These are phyloP conservation scores for Globisporangium spiculum DNA, from an alignment of 352 stramenopile species.

Conservation along the genomic window DNA sequence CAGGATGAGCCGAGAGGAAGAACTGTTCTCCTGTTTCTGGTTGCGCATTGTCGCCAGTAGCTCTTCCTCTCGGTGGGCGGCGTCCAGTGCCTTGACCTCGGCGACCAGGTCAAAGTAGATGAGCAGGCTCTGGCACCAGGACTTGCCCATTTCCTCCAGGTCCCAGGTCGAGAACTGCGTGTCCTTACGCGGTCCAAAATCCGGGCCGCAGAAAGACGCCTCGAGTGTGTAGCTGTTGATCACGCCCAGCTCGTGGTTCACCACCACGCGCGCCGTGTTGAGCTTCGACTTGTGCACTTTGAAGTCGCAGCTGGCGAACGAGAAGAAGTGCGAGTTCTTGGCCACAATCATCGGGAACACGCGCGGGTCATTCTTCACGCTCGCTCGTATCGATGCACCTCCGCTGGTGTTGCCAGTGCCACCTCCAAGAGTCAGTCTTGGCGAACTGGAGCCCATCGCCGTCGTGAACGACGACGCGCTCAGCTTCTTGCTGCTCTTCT, in stretches of 20 bases:
- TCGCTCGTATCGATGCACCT: conserved; percentile 2
- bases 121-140: conserved; percentile 73
- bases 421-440: background rate
- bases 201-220: conserved; percentile 85
- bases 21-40: background rate
- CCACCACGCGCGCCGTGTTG: conserved; percentile 87
- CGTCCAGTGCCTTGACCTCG: conserved; percentile 43
- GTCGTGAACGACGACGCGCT: background rate
- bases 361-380: conserved; percentile 56
- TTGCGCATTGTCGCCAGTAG: background rate
- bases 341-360: conserved; percentile 83
- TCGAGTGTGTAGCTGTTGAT: conserved; percentile 89
- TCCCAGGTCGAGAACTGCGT: conserved; percentile 78
- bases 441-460: background rate
- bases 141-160: conserved; percentile 69
- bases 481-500: conserved; percentile 25
- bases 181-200: conserved; percentile 64
- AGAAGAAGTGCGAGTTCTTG: conserved; percentile 65
- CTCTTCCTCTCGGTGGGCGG: conserved; percentile 6
- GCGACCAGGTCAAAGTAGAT: conserved; percentile 65
- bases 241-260: conserved; percentile 84
- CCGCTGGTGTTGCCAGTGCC: background rate
- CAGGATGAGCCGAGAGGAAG: background rate
- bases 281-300: conserved; percentile 89
- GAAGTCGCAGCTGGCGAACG: conserved; percentile 88